Percentiles rank a stretch among this genome's conserved stretches.
These are phyloP conservation scores for Podospora appendiculata DNA, from an alignment of 495 filamentous ascomycete species.

Conservation along the genomic window DNA sequence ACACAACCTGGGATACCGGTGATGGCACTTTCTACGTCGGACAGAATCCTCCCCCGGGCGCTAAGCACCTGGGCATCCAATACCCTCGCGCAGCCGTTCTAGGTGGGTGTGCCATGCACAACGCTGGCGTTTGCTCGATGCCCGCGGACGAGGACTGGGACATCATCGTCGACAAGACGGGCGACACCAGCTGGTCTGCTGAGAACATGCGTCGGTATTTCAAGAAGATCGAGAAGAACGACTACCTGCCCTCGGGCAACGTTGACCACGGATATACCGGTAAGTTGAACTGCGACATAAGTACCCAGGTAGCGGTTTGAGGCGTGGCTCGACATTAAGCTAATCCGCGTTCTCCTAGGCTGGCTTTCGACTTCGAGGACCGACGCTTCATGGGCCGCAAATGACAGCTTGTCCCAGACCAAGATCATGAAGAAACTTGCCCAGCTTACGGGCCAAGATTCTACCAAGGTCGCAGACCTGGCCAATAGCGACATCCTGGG, in stretches of 20 bases:
- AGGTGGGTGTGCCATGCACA: constrained; percentile 44
- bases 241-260: constrained; percentile 29
- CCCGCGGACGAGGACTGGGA: constrained; percentile 41
- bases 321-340: not conserved
- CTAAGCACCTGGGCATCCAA: constrained; percentile 36
- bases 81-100: constrained; percentile 41
- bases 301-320: no score
- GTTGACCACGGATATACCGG: constrained; percentile 35
- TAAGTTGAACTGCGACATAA: not conserved
- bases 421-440: constrained; percentile 27
- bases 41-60: constrained; percentile 33
- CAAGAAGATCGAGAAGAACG: constrained; percentile 35
- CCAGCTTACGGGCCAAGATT: constrained; percentile 27
- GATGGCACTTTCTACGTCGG: constrained; percentile 42
- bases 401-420: constrained; percentile 14
- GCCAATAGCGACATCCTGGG: constrained; percentile 34
- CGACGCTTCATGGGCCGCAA: constrained; percentile 25
- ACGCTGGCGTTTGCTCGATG: constrained; percentile 33
- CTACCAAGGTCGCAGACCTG: constrained; percentile 17
- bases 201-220: constrained; percentile 38
- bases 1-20: constrained; percentile 35
- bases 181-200: constrained; percentile 36
- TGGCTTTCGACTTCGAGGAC: constrained; percentile 32
- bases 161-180: constrained; percentile 34
- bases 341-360: constrained; percentile 9